A percentile compares a stretch with the other conserved stretches of the same genome.
These are phyloP conservation scores for Crucihimalaya himalaica DNA, from an alignment of 345 rosid species.

Conservation along the genomic window DNA sequence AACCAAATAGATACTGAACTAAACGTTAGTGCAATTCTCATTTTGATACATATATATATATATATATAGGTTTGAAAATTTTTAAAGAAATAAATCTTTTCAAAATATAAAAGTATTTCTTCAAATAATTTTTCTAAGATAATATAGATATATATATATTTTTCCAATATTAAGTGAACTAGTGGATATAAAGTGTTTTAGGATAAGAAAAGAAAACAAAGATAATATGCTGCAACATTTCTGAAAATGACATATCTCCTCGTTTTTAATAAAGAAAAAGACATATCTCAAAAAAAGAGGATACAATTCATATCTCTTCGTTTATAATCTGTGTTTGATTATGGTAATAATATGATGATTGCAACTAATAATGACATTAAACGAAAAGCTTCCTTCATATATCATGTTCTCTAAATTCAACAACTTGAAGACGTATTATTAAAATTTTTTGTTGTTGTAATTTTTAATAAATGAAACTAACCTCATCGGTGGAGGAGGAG, in stretches of 20 bases:
- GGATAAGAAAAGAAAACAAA: background rate
- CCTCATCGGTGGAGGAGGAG: slow-evolving; percentile 52
- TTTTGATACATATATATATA: background rate
- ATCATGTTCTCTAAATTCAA: background rate
- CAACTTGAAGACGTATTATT: background rate
- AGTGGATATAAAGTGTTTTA: background rate
- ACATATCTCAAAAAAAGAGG: background rate
- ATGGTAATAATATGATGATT: background rate
- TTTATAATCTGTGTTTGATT: no score
- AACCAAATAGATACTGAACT: background rate
- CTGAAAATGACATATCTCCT: background rate
- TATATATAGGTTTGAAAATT: no score
- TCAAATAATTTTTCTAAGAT: background rate
- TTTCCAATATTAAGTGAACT: background rate
- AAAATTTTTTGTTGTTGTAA: background rate
- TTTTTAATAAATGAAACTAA: slow-evolving; percentile 28
- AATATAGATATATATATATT: background rate
- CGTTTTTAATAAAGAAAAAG: no score
- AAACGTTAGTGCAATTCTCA: background rate
- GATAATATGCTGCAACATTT: background rate
- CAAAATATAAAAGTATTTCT: background rate
- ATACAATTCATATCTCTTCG: no score
- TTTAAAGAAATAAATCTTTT: background rate
- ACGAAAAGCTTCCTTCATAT: background rate
- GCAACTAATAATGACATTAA: slow-evolving; percentile 6